Conservation (phyloP, 306 rosid species). For the Trifolium pratense region DNA sequence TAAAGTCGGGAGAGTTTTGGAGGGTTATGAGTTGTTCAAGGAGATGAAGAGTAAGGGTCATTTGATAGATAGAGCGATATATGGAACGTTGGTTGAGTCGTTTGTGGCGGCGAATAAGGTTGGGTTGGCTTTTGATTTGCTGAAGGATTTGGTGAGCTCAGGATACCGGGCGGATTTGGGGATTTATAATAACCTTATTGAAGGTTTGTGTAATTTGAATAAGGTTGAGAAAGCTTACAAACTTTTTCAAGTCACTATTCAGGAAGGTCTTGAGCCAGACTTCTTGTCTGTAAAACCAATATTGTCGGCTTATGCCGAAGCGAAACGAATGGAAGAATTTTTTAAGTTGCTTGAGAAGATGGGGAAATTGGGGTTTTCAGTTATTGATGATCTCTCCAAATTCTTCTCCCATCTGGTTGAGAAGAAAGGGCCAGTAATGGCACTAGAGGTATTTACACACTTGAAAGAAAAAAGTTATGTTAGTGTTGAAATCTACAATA, state of each 20-base stretch:
- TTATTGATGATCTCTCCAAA: constrained; percentile 56
- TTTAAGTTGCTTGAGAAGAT: constrained; percentile 60
- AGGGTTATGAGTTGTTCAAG: constrained; percentile 67
- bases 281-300: constrained; percentile 61
- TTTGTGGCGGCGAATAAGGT: constrained; percentile 64
- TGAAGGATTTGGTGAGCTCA: constrained; percentile 69
- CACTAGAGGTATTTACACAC: constrained; percentile 56
- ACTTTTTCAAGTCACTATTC: constrained; percentile 62
- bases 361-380: constrained; percentile 58
- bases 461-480: constrained; percentile 56
- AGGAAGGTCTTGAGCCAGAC: constrained; percentile 68
- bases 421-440: constrained; percentile 54
- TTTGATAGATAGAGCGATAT: constrained; percentile 80
- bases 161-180: constrained; percentile 81
- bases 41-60: constrained; percentile 77
- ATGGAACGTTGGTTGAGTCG: constrained; percentile 66
- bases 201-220: constrained; percentile 70
- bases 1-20: constrained; percentile 63
- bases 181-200: constrained; percentile 73
- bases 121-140: constrained; percentile 71
- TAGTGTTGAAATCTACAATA: constrained; percentile 61
- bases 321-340: constrained; percentile 56
- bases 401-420: constrained; percentile 60
- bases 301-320: constrained; percentile 58
- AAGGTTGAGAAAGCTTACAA: constrained; percentile 70